Percentiles rank a stretch among this genome's conserved stretches.
phyloP scores from a whole-genome alignment of 768 basidiomycete species.

The Panellus pusillus region DNA sequence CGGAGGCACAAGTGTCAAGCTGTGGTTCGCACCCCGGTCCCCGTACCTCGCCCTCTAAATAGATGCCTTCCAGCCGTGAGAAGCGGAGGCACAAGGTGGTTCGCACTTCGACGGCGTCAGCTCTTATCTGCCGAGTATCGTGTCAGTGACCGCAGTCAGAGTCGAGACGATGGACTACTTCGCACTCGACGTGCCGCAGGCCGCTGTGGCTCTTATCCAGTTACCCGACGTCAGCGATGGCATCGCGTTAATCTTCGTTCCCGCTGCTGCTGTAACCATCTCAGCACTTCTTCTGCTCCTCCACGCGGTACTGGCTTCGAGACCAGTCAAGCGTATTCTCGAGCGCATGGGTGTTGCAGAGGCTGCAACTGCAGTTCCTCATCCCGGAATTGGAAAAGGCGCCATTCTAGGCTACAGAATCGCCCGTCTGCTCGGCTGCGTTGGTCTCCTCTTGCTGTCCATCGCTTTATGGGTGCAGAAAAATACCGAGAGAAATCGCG shows the following conservation, averaged over 20 bases:
- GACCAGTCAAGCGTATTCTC: conserved; percentile 23
- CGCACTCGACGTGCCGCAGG: neutral
- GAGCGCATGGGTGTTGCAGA: conserved; percentile 29
- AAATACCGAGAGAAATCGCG: neutral
- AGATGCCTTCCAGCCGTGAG: no score
- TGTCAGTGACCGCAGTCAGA: no score
- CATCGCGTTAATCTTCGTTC: neutral
- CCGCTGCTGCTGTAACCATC: neutral
- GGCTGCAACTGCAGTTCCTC: conserved; percentile 27
- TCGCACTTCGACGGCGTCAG: no score
- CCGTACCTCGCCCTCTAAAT: no score
- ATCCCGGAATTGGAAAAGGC: conserved; percentile 34
- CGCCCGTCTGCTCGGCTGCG: conserved; percentile 19
- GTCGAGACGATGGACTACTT: neutral
- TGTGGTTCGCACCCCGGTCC: no score
- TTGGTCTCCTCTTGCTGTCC: conserved; percentile 21
- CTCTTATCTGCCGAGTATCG: no score
- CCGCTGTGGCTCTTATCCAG: neutral
- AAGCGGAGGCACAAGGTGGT: no score
- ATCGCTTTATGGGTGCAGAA: neutral
- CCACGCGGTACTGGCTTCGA: conserved; percentile 7
- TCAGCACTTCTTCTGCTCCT: neutral
- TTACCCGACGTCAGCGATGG: neutral
- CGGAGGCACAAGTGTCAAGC: no score
- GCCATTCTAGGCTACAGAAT: conserved; percentile 35